Evolutionary conservation across 169 alveolate species (phyloP), one percentile per base, ranked within the genome.

Genomic region (Amoebophrya sp.): DNA sequence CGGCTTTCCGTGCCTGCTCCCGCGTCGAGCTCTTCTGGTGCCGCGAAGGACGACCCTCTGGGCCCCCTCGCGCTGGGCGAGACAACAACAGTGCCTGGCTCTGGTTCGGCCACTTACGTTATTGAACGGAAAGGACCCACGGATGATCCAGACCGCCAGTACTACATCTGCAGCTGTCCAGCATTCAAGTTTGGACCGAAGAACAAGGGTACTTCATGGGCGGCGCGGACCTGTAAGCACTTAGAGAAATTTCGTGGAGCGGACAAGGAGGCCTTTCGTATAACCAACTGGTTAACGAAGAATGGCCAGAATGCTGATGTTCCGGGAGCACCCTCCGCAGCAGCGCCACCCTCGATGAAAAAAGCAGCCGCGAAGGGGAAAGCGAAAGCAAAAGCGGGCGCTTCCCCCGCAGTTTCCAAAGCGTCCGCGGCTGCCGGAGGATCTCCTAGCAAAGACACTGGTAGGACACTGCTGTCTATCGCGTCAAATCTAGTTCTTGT

Each of bases 81-180:
- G 33, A 26, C 83, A 36, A 6, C 36, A 1, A 26, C 10, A 6
- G 12, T 6, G 83, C 83, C 2, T 29, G 83, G 83, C 1, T 65
- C 83, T 29, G 83, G 83, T 0, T 26, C 36, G 36, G 0, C 36
- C 26, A 36, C n/a, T 29, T 65, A 65, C 83, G n/a, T 0, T 36
- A 65, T 65, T 36, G 36, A 65, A 36, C 83, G 83, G 33, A 12
- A 12, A 65, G 83, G 83, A 29, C 10, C 33, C 3, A 18, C 36
- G 2, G n/a, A 29, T 29, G 26, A 0, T 36, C 10, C 18, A 36
- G 33, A 29, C 83, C 39, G 83, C 12, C 39, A 1, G 33, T 65
- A 65, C 83, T 65, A 65, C 83, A 29, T 26, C 39, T 65, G 83
- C 83, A 65, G 83, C 83, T 65, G 83, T 26, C 83, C 83, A 36